These are phyloP conservation scores for Davidsoniella australis DNA, from an alignment of 2,329 filamentous ascomycete genomes.

Conservation along the genomic window DNA sequence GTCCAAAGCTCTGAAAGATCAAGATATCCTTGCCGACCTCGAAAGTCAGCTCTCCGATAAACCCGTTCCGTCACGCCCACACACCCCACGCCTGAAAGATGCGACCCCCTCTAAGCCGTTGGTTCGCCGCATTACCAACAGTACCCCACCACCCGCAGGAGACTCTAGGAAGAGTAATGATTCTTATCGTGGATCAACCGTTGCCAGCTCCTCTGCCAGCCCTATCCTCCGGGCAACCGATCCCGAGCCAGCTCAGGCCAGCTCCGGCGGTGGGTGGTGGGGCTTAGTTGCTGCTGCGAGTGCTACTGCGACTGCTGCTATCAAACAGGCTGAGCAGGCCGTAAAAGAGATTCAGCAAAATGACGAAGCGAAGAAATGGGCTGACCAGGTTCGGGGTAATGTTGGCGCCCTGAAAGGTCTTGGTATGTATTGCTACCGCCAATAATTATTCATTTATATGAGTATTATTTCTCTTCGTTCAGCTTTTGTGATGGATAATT, in stretches of 20 bases:
- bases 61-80: constrained; percentile 56
- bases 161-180: constrained; percentile 56
- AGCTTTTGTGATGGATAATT: not conserved
- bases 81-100: constrained; percentile 59
- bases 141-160: constrained; percentile 17
- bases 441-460: not conserved
- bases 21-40: constrained; percentile 76
- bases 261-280: constrained; percentile 63
- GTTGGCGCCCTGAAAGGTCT: constrained; percentile 60
- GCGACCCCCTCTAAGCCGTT: constrained; percentile 31
- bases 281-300: constrained; percentile 39
- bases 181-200: constrained; percentile 47
- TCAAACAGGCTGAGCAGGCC: constrained; percentile 83
- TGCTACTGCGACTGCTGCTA: constrained; percentile 50
- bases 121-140: constrained; percentile 40
- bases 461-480: not conserved
- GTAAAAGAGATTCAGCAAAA: constrained; percentile 93
- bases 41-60: constrained; percentile 55
- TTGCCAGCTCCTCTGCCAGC: constrained; percentile 54
- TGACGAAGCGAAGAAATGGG: constrained; percentile 92
- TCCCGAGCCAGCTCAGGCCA: constrained; percentile 31
- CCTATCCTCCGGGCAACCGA: constrained; percentile 2
- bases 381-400: constrained; percentile 82
- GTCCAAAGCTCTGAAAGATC: constrained; percentile 33
- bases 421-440: constrained; percentile 33